A percentile compares a stretch with the other conserved stretches of the same genome.
phyloP scores from a whole-genome alignment of 1,284 basidiomycete species.

The Quambalaria eucalypti region DNA sequence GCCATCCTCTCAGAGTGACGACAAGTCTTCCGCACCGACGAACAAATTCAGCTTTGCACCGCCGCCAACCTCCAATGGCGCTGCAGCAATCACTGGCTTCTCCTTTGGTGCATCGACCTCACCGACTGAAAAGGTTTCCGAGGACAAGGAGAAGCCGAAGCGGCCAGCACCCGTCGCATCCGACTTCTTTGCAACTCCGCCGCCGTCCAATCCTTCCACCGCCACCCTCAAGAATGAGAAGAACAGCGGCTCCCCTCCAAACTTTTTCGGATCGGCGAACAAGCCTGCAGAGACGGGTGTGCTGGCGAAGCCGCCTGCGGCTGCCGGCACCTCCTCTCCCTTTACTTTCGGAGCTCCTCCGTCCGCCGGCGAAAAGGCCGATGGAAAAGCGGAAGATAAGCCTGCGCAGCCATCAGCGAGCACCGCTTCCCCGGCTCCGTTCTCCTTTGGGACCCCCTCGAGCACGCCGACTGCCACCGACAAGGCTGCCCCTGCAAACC shows the following conservation, averaged over 20 bases:
- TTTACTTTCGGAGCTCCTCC: too few species aligned
- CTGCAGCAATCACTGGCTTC: slow-evolving; percentile 13
- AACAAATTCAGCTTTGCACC: slow-evolving; percentile 6
- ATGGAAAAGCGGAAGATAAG: too few species aligned
- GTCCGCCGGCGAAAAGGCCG: too few species aligned
- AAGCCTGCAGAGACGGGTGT: neutral
- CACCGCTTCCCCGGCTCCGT: slow-evolving; percentile 3
- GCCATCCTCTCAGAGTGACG: slow-evolving; percentile 13
- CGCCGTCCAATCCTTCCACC: slow-evolving; percentile 7
- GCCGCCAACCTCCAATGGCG: neutral
- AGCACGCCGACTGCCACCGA: neutral
- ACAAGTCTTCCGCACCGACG: slow-evolving; percentile 7
- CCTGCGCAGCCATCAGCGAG: too few species aligned
- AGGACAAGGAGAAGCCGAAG: too few species aligned
- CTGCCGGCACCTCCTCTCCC: neutral
- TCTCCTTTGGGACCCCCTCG: slow-evolving; percentile 18
- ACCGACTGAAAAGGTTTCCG: neutral
- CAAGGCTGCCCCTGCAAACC: neutral
- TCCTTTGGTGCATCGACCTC: slow-evolving; percentile 15
- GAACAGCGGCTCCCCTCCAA: slow-evolving; percentile 35
- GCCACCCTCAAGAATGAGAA: slow-evolving; percentile 9
- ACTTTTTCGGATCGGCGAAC: slow-evolving; percentile 23
- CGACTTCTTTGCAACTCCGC: slow-evolving; percentile 21
- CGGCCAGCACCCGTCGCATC: slow-evolving; percentile 9
- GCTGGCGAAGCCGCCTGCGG: neutral